Evolutionary conservation across 202 grass and related monocot species (phyloP).

Genomic region (Digitaria exilis): DNA sequence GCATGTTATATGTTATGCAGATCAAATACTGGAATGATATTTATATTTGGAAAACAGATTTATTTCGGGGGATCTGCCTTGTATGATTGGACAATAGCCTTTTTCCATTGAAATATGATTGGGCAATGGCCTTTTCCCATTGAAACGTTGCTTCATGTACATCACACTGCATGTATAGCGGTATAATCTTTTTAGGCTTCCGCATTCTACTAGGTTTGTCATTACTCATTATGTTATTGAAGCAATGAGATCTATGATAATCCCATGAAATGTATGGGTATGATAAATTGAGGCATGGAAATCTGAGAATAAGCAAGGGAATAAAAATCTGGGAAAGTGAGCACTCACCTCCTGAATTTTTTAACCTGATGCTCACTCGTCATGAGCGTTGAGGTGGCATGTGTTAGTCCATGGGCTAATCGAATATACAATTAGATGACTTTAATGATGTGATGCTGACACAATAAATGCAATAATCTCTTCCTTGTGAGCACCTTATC

Average conservation of each 20-base stretch:
- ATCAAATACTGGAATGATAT: background rate
- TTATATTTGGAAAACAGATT: constrained; percentile 5
- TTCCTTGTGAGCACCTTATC: background rate
- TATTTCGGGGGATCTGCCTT: background rate
- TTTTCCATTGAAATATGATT: background rate
- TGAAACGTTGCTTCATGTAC: background rate
- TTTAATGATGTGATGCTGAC: background rate
- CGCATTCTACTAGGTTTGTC: background rate
- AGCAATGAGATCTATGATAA: background rate
- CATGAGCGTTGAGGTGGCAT: background rate
- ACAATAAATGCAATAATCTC: background rate
- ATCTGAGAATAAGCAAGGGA: constrained; percentile 1
- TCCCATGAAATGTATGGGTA: background rate
- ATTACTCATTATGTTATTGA: background rate
- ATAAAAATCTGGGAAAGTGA: background rate
- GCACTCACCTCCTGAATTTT: background rate
- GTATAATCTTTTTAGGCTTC: background rate
- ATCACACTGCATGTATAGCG: background rate
- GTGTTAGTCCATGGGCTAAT: background rate
- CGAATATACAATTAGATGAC: background rate
- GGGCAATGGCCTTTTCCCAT: background rate
- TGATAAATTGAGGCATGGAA: background rate
- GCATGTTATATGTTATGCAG: constrained; percentile 11
- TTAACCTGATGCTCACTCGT: background rate
- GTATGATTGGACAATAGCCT: background rate